These are phyloP conservation scores for Curvularia eragrostidis DNA, from an alignment of 2,329 filamentous ascomycete genomes.

Conservation along the genomic window DNA sequence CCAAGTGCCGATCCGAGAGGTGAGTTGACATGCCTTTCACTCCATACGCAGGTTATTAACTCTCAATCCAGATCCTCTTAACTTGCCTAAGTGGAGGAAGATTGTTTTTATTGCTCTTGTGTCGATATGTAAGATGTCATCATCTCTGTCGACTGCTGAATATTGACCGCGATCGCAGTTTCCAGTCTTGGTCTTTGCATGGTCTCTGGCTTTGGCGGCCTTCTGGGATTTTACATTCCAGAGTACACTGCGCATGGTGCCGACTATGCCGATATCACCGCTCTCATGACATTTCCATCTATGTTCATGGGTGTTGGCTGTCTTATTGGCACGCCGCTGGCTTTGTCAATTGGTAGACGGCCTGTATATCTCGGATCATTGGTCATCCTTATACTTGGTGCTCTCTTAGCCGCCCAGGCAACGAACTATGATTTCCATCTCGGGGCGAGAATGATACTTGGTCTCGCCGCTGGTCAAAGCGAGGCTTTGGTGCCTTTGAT, in stretches of 20 bases:
- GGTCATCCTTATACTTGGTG: slow-evolving; percentile 18
- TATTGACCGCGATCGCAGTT: slow-evolving; percentile 32
- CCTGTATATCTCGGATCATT: slow-evolving; percentile 29
- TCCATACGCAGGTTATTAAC: not conserved
- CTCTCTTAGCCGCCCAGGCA: slow-evolving; percentile 20
- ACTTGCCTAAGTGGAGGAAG: slow-evolving; percentile 39
- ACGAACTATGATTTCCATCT: slow-evolving; percentile 45
- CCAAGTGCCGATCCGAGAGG: slow-evolving; percentile 42
- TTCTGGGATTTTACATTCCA: slow-evolving; percentile 53
- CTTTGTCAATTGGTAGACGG: slow-evolving; percentile 30
- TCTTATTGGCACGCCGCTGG: slow-evolving; percentile 28
- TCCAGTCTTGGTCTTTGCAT: slow-evolving; percentile 50
- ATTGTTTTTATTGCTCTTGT: slow-evolving; percentile 36
- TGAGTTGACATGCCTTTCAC: not conserved
- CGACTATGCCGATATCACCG: slow-evolving; percentile 50
- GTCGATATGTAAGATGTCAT: slow-evolving; percentile 31
- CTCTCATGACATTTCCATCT: slow-evolving; percentile 36
- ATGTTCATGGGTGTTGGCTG: slow-evolving; percentile 38
- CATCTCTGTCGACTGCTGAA: not conserved
- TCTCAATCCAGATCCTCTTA: slow-evolving; percentile 38
- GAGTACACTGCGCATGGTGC: slow-evolving; percentile 48
- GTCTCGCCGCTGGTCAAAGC: slow-evolving; percentile 52
- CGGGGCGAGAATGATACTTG: slow-evolving; percentile 49
- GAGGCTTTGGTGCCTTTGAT: slow-evolving; percentile 55
- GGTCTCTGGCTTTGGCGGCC: slow-evolving; percentile 53